Base-by-base conservation (phyloP, 176 grass and related monocot genomes). In the Cymbopogon citratus region DNA sequence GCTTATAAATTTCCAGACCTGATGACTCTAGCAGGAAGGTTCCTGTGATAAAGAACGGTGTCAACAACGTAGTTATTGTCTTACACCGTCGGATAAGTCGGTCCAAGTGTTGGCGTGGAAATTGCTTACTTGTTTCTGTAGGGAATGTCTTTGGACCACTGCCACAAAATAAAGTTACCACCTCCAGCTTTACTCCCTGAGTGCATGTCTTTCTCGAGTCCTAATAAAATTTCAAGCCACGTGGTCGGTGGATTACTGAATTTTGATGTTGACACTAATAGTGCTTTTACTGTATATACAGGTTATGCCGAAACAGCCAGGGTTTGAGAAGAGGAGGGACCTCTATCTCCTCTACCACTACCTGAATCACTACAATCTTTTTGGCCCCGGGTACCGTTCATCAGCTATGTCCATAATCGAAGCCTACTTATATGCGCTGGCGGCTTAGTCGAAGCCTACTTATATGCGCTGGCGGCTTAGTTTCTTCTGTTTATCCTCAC, bases 361-460 rank as follows among this genome's bases (percentile, higher is more conserved):
- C 85, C 72, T 91, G 68, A 98, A 88, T 78, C 96, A 95, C 75
- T 94, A 93, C 78, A 98, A 95, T 73, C 82, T 98, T 74, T 98
- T 95, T 49, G 89, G 92, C 10, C 93, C 90, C 13, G 90, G 88
- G 35, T 98, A 91, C 61, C 80, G 92, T 13, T 94, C 92, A 0
- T 87, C 88, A 1, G 86, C 86, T 40, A 80, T 89, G 90, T 97
- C 86, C 46, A 94, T 94, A 80, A 94, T 94, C 36, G 90, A 94
- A 1, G 91, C 87, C 70, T 92, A 89, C 69, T 12, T 94, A 24
- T 11, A 68, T 62, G 56, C 88, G 81, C 67, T 98, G 23, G 84
- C 89, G 59, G 83, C 59, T 10, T 94, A 87, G 69, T 66, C 36
- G 90, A 94, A 1, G 91, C 87, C 70, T 92, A 89, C 69, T 12